phyloP scores from a whole-genome alignment of 495 filamentous ascomycete genomes.

The Penicillium parvum region DNA sequence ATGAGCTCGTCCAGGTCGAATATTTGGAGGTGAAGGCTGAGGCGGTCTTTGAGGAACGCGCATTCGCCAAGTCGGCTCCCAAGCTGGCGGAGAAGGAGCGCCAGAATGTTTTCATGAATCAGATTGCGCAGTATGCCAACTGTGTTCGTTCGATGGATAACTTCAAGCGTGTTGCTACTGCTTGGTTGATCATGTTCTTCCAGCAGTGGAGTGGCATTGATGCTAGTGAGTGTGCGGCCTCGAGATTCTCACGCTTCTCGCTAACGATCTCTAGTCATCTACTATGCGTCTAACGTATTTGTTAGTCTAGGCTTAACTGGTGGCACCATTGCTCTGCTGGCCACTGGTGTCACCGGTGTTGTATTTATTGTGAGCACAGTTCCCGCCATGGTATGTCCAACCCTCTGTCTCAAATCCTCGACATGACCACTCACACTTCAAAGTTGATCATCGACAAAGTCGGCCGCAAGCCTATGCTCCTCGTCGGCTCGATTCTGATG shows the following conservation, averaged over 20 bases:
- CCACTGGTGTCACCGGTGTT: slow-evolving; percentile 57
- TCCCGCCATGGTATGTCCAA: slow-evolving; percentile 69
- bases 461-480: slow-evolving; percentile 70
- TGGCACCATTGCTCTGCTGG: slow-evolving; percentile 65
- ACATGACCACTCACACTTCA: slow-evolving; percentile 40
- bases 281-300: slow-evolving; percentile 38
- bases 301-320: slow-evolving; percentile 82
- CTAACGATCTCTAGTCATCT: slow-evolving; percentile 20
- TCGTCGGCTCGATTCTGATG: slow-evolving; percentile 55
- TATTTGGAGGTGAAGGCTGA: slow-evolving; percentile 43
- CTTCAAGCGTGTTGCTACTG: slow-evolving; percentile 35
- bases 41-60: slow-evolving; percentile 36
- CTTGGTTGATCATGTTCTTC: slow-evolving; percentile 41
- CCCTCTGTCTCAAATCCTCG: slow-evolving; percentile 15
- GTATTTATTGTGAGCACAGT: slow-evolving; percentile 69
- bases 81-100: slow-evolving; percentile 29
- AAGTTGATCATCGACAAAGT: slow-evolving; percentile 64
- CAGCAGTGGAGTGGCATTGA: slow-evolving; percentile 44
- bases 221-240: slow-evolving; percentile 21
- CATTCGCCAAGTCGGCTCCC: slow-evolving; percentile 34
- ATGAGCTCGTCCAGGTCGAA: slow-evolving; percentile 41
- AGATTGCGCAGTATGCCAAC: slow-evolving; percentile 36
- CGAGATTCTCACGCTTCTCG: not conserved
- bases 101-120: slow-evolving; percentile 29
- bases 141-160: slow-evolving; percentile 36